phyloP scores from a whole-genome alignment of 2,329 filamentous ascomycete species.

The Fusarium sp. region DNA sequence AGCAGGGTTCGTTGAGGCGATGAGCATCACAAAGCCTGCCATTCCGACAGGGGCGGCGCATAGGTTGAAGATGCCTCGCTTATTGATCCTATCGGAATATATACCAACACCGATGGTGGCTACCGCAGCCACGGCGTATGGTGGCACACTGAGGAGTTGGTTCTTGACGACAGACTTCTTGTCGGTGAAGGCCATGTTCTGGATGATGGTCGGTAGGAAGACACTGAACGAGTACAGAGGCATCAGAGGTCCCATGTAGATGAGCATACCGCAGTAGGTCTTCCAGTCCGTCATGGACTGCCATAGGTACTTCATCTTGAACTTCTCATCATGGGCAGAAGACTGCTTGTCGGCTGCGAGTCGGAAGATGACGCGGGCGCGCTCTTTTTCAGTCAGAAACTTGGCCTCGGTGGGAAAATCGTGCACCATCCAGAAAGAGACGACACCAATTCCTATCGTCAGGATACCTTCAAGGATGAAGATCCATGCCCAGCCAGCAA shows the following conservation, averaged over 20 bases:
- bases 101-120: conserved; percentile 63
- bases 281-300: conserved; percentile 84
- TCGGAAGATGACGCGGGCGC: conserved; percentile 76
- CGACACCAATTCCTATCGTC: conserved; percentile 74
- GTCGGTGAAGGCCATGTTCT: conserved; percentile 57
- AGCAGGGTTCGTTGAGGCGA: conserved; percentile 69
- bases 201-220: conserved; percentile 84
- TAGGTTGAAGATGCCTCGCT: conserved; percentile 85
- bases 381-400: conserved; percentile 77
- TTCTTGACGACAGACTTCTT: conserved; percentile 51
- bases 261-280: conserved; percentile 77
- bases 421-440: conserved; percentile 81
- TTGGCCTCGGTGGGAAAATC: conserved; percentile 83
- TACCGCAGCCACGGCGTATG: conserved; percentile 54
- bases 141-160: conserved; percentile 60
- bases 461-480: conserved; percentile 77
- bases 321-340: conserved; percentile 79
- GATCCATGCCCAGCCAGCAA: conserved; percentile 72
- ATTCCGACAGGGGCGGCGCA: conserved; percentile 75
- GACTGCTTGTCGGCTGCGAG: conserved; percentile 77
- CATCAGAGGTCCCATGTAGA: conserved; percentile 82
- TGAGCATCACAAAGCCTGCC: conserved; percentile 81
- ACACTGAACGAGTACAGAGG: conserved; percentile 80
- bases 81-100: conserved; percentile 77
- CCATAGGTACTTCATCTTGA: conserved; percentile 78